Conservation (phyloP, 495 filamentous ascomycete genomes). For the Mycothermus thermophilus region DNA sequence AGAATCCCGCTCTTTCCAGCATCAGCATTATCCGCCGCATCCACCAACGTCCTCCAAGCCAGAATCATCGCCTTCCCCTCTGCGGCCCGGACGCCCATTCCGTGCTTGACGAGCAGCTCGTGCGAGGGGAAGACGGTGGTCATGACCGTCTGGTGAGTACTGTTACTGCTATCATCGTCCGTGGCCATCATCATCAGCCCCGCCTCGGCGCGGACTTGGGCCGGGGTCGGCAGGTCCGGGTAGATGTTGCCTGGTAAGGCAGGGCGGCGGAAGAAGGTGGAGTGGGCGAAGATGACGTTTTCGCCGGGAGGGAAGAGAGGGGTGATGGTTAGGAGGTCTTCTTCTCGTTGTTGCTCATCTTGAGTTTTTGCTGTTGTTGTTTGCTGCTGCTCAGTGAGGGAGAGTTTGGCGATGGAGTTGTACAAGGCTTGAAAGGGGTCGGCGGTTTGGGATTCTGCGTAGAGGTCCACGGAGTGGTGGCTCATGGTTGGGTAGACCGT, state of each 20-base stretch:
- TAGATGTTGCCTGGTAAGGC: too few species aligned
- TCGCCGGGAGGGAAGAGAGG: slow-evolving; percentile 11
- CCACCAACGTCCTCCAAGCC: too few species aligned
- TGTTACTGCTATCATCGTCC: not conserved
- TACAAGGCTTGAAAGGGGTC: slow-evolving; percentile 11
- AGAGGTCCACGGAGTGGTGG: too few species aligned
- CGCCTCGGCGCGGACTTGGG: slow-evolving; percentile 4
- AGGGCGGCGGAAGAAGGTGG: slow-evolving; percentile 11
- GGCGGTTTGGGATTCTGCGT: too few species aligned
- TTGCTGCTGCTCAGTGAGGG: slow-evolving; percentile 1
- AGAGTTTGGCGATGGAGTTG: slow-evolving; percentile 8
- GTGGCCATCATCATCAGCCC: not conserved
- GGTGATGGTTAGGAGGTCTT: slow-evolving; percentile 1
- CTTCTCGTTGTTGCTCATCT: too few species aligned
- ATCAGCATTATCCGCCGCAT: not conserved
- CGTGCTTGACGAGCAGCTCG: slow-evolving; percentile 8
- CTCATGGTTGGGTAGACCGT: too few species aligned
- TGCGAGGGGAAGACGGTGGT: slow-evolving; percentile 3
- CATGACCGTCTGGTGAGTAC: too few species aligned
- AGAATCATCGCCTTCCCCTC: slow-evolving; percentile 10
- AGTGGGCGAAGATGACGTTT: slow-evolving; percentile 16
- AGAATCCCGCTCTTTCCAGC: too few species aligned
- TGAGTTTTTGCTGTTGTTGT: too few species aligned
- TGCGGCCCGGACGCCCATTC: not conserved
- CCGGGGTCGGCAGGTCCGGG: slow-evolving; percentile 7